Evolutionary conservation across 164 flowering plant species (phyloP), one percentile per base, ranked within the genome.

Genomic region (Chimonanthus praecox): DNA sequence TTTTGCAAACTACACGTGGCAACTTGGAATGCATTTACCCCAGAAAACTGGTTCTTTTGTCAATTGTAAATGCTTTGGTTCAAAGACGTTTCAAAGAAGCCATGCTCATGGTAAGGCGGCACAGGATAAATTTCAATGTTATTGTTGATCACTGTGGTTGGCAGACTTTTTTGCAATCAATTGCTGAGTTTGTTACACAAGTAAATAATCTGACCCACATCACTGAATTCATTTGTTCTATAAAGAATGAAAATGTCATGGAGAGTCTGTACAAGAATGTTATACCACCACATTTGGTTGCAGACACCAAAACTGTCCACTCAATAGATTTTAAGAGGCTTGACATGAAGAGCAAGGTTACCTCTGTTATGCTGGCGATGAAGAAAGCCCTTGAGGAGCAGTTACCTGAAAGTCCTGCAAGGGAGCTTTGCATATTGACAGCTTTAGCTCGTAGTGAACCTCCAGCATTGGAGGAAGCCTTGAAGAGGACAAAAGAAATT

Each of bases 361-460:
- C 89, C 74, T 83, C 88, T 49, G 87, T 96, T 65, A 85, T 93
- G 13, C 74, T 77, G 67, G 92, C 92, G 9, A 78, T 96, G 70
- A 79, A 91, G 73, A 85, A 81, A 74, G 97, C 95, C 76, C 92
- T 96, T 72, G 97, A 89, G 81, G 97, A 88, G 68, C 79, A 89
- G 4, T 51, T 88, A 46, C 75, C 79, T 8, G 97, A 88, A 79
- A 88, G 90, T 81, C 92, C 95, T 73, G 87, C 89, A 18, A 88
- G 97, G 75, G 99, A 96, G 83, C 90, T 93, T 74, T 93, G 99
- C 85, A 94, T 96, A 75, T 84, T 96, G 81, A 96, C 99, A 33
- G 92, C 98, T 60, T 83, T 92, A 64, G 98, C 99, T 78, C 92
- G 91, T 62, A 89, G 89, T 82, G 89, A 87, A 68, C 99, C 98